Evolutionary conservation across 306 rosid genomes (phyloP).

Genomic region (Acmispon strigosus): DNA sequence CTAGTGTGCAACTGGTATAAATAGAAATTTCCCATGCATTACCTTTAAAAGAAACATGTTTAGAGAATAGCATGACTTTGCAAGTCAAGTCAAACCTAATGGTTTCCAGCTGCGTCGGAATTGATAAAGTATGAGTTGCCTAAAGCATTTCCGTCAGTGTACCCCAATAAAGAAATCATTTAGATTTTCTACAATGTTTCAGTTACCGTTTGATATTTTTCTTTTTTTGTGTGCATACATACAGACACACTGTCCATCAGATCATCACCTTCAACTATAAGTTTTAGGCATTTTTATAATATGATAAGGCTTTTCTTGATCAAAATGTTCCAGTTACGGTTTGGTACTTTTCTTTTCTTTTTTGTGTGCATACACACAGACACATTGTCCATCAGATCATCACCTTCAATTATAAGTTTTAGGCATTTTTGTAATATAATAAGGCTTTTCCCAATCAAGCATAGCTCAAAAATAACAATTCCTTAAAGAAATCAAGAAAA

Average conservation of each 20-base stretch:
- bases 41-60: neutral
- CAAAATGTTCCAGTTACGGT: slow-evolving; percentile 1
- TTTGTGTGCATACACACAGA: neutral
- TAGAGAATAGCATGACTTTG: neutral
- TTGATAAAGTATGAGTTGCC: slow-evolving; percentile 9
- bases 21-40: neutral
- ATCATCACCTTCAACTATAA: neutral
- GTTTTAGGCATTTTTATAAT: neutral
- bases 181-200: neutral
- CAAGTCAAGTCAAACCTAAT: slow-evolving; percentile 13
- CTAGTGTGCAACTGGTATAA: neutral
- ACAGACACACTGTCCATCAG: neutral
- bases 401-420: neutral
- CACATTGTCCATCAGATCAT: neutral
- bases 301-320: neutral
- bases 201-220: neutral
- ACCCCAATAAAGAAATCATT: neutral
- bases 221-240: neutral
- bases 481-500: neutral
- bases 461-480: neutral
- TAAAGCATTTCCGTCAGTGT: neutral
- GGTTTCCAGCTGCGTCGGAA: neutral
- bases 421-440: neutral
- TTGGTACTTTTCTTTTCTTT: neutral
- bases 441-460: neutral